These are phyloP conservation scores for Gleditsia sinensis DNA, from an alignment of 306 rosid species.

Conservation along the genomic window DNA sequence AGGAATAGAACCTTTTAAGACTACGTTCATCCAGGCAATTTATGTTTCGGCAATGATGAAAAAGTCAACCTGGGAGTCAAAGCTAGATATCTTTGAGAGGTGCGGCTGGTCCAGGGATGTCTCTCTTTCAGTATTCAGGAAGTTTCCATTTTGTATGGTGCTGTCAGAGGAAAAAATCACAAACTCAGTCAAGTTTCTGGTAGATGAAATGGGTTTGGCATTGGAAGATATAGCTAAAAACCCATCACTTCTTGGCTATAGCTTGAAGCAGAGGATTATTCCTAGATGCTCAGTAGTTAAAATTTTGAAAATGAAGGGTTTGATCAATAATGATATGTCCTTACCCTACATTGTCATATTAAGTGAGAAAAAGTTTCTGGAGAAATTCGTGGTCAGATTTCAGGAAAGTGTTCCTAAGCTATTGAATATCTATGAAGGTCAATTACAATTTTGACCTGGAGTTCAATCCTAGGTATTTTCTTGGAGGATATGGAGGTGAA, in stretches of 20 bases:
- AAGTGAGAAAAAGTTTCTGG: background rate
- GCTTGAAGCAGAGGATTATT: background rate
- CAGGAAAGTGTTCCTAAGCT: background rate
- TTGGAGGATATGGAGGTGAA: background rate
- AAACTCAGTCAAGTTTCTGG: background rate
- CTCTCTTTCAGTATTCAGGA: background rate
- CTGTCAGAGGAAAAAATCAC: background rate
- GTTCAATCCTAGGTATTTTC: background rate
- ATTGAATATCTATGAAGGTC: background rate
- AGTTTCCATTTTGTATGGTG: background rate
- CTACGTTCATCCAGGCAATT: background rate
- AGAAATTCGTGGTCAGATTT: background rate
- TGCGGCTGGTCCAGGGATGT: background rate
- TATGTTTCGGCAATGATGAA: background rate
- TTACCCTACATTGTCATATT: background rate
- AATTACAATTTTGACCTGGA: background rate
- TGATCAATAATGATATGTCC: background rate
- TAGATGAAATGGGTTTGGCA: background rate
- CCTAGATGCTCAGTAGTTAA: background rate
- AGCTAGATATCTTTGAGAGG: background rate
- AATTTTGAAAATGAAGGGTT: background rate
- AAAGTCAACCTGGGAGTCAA: background rate
- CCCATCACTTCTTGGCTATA: background rate
- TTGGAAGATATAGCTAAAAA: background rate
- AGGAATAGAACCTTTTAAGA: background rate